Evolutionary conservation across 306 rosid species (phyloP).

Genomic region (Biancaea sappan): DNA sequence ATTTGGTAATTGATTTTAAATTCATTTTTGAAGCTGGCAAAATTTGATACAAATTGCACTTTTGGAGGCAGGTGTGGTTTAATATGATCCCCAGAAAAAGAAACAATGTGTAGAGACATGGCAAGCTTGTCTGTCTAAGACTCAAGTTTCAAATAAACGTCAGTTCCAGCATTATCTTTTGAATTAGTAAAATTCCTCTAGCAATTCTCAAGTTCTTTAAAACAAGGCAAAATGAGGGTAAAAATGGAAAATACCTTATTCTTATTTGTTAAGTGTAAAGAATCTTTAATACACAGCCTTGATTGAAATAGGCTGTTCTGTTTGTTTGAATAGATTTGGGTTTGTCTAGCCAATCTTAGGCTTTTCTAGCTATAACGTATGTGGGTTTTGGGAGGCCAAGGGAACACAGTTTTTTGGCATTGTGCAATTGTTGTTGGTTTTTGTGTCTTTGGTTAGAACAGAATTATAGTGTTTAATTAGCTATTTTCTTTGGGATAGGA

Average conservation of each 20-base stretch:
- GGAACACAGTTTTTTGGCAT: too few species aligned
- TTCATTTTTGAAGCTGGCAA: not conserved
- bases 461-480: too few species aligned
- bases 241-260: not conserved
- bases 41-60: not conserved
- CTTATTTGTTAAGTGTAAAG: not conserved
- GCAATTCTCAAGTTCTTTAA: not conserved
- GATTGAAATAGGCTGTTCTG: too few species aligned
- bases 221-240: not conserved
- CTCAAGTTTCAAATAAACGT: not conserved
- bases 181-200: not conserved
- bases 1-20: not conserved
- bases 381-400: too few species aligned
- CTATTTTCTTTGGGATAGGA: too few species aligned
- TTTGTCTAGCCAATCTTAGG: too few species aligned
- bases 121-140: not conserved
- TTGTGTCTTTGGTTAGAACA: too few species aligned
- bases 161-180: not conserved
- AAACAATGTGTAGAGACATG: not conserved
- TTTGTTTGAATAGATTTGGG: too few species aligned
- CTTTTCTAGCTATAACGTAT: too few species aligned
- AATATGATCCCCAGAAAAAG: not conserved
- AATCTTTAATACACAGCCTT: too few species aligned
- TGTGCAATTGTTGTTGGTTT: too few species aligned
- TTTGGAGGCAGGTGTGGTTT: not conserved